Percentiles rank a stretch among this genome's conserved stretches.
Evolutionary conservation across 164 flowering plant genomes (phyloP).

Genomic region (Stephania cephalantha): DNA sequence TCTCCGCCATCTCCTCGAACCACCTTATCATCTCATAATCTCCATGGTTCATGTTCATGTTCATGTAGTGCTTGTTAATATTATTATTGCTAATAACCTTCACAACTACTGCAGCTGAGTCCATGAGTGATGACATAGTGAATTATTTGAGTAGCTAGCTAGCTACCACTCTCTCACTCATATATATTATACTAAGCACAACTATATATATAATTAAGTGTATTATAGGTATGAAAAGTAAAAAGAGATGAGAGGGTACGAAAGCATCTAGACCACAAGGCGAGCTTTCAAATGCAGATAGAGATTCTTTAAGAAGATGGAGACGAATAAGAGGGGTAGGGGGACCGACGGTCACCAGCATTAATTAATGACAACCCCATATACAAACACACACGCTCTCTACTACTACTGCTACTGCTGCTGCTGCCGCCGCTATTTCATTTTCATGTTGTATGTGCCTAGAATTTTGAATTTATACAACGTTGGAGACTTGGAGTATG

Average conservation of each 20-base stretch:
- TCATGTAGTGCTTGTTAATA: background rate
- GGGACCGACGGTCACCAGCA: background rate
- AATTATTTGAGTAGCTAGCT: background rate
- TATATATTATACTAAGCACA: no score
- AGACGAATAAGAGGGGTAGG: background rate
- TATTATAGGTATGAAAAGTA: background rate
- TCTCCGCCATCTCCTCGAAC: slow-evolving; percentile 55
- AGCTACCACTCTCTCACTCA: background rate
- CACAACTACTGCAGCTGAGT: slow-evolving; percentile 1
- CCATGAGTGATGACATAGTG: slow-evolving; percentile 4
- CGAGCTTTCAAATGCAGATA: background rate
- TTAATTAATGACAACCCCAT: no score
- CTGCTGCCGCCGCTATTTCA: no score
- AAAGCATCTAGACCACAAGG: slow-evolving; percentile 4
- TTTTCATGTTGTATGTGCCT: no score
- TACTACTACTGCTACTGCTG: no score
- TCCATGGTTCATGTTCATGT: slow-evolving; percentile 4
- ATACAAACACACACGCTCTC: no score
- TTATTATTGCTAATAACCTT: background rate
- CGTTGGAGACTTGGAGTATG: no score
- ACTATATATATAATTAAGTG: no score
- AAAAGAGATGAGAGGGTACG: background rate
- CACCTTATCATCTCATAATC: slow-evolving; percentile 39
- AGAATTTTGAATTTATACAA: no score
- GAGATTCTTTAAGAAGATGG: slow-evolving; percentile 2